A percentile compares a stretch with the other conserved stretches of the same genome.
These are phyloP conservation scores for Pseudogymnoascus sp. DNA, from an alignment of 2,329 filamentous ascomycete genomes.

Conservation along the genomic window DNA sequence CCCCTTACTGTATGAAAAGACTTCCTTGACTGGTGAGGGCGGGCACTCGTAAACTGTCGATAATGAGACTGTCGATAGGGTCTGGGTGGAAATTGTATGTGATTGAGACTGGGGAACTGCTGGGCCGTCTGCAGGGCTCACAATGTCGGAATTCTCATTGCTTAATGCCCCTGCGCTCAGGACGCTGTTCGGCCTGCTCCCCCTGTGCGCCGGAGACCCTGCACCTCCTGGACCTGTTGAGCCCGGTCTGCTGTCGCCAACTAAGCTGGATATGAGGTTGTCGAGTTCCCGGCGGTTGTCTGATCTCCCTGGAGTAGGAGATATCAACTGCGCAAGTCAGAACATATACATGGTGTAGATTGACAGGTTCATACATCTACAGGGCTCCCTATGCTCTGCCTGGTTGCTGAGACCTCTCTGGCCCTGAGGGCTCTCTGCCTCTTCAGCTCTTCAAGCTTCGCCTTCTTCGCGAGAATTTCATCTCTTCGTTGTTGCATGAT, in stretches of 20 bases:
- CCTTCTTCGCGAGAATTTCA: slow-evolving; percentile 94
- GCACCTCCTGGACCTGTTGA: slow-evolving; percentile 57
- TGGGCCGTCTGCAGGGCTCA: slow-evolving; percentile 39
- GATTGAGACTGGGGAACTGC: slow-evolving; percentile 28
- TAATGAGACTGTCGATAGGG: slow-evolving; percentile 64
- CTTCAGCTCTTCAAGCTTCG: slow-evolving; percentile 93
- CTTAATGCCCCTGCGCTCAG: slow-evolving; percentile 75
- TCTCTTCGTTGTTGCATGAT: slow-evolving; percentile 73
- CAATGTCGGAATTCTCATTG: slow-evolving; percentile 60
- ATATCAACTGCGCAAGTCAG: slow-evolving; percentile 45
- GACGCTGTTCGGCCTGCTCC: slow-evolving; percentile 79
- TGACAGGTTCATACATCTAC: slow-evolving; percentile 55
- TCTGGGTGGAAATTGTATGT: slow-evolving; percentile 46
- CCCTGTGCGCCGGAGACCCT: slow-evolving; percentile 57
- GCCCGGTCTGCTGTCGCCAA: slow-evolving; percentile 67
- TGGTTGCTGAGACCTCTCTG: slow-evolving; percentile 62
- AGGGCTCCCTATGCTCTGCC: slow-evolving; percentile 59
- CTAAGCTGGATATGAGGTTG: slow-evolving; percentile 72
- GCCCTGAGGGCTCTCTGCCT: slow-evolving; percentile 78
- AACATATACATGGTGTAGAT: background rate
- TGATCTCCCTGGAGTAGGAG: slow-evolving; percentile 62
- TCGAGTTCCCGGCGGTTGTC: slow-evolving; percentile 72
- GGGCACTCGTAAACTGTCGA: slow-evolving; percentile 75
- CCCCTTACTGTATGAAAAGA: slow-evolving; percentile 94
- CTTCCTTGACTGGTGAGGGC: slow-evolving; percentile 67